Base-by-base conservation (phyloP, 192 early-diverging fungal species). In the Backusella mclennaniae region DNA sequence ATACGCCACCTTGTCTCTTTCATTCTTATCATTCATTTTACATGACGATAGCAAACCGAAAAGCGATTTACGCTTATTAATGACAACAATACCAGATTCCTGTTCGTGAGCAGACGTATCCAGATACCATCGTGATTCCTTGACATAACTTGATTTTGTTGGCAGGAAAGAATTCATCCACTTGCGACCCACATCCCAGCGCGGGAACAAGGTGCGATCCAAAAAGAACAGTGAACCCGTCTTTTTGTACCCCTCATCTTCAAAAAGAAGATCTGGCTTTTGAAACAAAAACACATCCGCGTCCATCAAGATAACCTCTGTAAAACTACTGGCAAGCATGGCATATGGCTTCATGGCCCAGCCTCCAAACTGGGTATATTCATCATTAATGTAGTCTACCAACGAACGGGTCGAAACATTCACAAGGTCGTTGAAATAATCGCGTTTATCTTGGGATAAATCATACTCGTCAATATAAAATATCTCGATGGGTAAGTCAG, bases 321-420 rank as follows among this genome's bases (percentile, higher is more conserved):
- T 73, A 84, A 92, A 94, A 23, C 73, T 80, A 2, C 87, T 85
- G 0, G 89, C 88, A 21, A 94, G 66, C 36, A 93, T 69, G 0
- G 92, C 87, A 85, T 86, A 93, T 0, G 93, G 89, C 70, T 94
- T 94, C 66, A 92, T 82, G 2, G 87, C 81, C 92, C 92, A 93
- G 12, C 90, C 90, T 23, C 67, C 73, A 44, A 89, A 72, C 6
- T 84, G 52, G 35, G 86, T 83, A 42, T 66, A 78, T 3, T 76
- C 72, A 35, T 90, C 73, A 38, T 84, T 71, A 26, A 89, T 73
- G 11, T 2, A 73, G 59, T 23, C 82, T 44, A 11, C 79, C 66
- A 17, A 87, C 72, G 29, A 79, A 69, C 5, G 73, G 9, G 70
- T 71, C 70, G 42, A 46, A 15, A 71, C 42, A 15, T 71, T 44